phyloP scores from a whole-genome alignment of 257 asterid species.

The Primulina tabacum region DNA sequence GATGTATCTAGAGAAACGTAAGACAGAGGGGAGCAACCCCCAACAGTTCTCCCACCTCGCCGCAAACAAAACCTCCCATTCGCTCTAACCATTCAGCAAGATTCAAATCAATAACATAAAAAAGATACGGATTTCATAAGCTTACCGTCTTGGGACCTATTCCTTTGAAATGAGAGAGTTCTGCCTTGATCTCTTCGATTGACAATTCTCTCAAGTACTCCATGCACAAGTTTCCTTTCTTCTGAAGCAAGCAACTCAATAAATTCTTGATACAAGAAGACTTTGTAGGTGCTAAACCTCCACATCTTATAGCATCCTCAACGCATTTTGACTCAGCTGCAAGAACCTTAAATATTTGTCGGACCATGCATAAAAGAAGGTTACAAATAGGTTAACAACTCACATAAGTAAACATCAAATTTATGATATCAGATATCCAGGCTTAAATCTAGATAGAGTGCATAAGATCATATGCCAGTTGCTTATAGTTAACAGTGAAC shows the following conservation, averaged over 20 bases:
- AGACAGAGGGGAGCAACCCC: neutral
- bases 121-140: conserved; percentile 9
- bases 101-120: conserved; percentile 5
- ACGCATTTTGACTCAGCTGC: conserved; percentile 59
- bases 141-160: conserved; percentile 88
- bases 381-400: neutral
- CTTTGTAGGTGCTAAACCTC: conserved; percentile 82
- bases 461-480: conserved; percentile 4
- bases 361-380: conserved; percentile 8
- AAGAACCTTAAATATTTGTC: conserved; percentile 55
- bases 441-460: neutral
- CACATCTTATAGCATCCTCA: conserved; percentile 86
- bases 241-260: conserved; percentile 54
- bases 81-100: neutral
- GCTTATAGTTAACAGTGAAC: neutral
- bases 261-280: conserved; percentile 67
- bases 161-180: conserved; percentile 76
- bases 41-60: neutral
- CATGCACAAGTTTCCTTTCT: conserved; percentile 71
- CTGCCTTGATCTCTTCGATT: conserved; percentile 62
- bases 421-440: neutral
- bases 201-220: conserved; percentile 73
- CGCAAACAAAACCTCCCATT: neutral
- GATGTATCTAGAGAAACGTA: neutral
- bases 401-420: neutral